These are phyloP conservation scores for Komagataella kurtzmanii DNA, from an alignment of 805 yeast species.

Conservation along the genomic window DNA sequence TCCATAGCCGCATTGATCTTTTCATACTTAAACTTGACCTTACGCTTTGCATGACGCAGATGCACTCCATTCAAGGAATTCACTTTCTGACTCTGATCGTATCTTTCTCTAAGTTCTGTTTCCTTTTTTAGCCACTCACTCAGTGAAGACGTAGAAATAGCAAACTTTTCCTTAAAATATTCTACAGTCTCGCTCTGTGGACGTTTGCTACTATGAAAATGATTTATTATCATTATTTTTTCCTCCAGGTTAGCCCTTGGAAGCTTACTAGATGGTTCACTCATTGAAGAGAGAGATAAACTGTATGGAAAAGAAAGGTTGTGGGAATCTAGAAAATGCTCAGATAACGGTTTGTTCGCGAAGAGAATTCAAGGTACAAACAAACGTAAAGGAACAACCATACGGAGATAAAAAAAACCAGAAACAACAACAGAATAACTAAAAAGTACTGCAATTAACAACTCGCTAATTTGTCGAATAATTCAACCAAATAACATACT, in stretches of 20 bases:
- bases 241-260: slow-evolving; percentile 49
- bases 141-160: slow-evolving; percentile 47
- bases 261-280: slow-evolving; percentile 4
- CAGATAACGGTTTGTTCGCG: background rate
- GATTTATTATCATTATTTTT: slow-evolving; percentile 40
- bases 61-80: slow-evolving; percentile 10
- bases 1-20: slow-evolving; percentile 50
- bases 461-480: background rate
- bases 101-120: slow-evolving; percentile 30
- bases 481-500: slow-evolving; percentile 3
- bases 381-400: background rate
- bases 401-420: background rate
- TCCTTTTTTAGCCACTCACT: slow-evolving; percentile 52
- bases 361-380: background rate
- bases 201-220: slow-evolving; percentile 29
- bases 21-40: slow-evolving; percentile 39
- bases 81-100: slow-evolving; percentile 18
- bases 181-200: slow-evolving; percentile 50
- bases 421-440: background rate
- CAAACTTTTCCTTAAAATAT: slow-evolving; percentile 30
- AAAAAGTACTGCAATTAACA: slow-evolving; percentile 1
- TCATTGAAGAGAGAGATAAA: background rate
- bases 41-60: slow-evolving; percentile 23
- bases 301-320: background rate
- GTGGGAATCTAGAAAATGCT: background rate